Evolutionary conservation across 139 green algal genomes (phyloP).

Genomic region (Chlorokybus atmophyticus): DNA sequence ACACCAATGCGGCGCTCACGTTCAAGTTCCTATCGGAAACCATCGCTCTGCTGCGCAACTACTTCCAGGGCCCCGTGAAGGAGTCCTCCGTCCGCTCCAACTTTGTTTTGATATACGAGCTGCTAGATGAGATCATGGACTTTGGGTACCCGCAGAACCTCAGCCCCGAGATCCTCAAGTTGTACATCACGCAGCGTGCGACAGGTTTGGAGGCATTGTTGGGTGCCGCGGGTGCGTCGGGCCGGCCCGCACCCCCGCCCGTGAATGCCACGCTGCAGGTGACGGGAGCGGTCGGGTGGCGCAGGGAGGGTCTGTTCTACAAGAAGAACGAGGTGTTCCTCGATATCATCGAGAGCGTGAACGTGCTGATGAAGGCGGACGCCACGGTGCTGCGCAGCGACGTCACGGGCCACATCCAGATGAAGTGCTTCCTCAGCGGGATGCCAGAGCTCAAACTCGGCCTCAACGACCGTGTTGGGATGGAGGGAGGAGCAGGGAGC

Average conservation of each 20-base stretch:
- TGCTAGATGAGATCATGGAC: conserved; percentile 80
- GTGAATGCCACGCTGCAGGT: conserved; percentile 80
- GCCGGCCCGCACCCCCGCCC: too few relatives aligned
- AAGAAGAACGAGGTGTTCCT: conserved; percentile 96
- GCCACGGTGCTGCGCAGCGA: conserved; percentile 59
- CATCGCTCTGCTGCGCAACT: conserved; percentile 21
- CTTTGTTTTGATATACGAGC: conserved; percentile 95
- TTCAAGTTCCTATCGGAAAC: conserved; percentile 84
- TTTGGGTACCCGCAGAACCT: conserved; percentile 80
- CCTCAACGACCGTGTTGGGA: conserved; percentile 72
- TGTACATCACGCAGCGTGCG: conserved; percentile 86
- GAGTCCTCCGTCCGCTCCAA: conserved; percentile 73
- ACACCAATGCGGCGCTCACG: conserved; percentile 79
- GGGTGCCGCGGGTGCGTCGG: neutral
- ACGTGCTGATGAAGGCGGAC: conserved; percentile 56
- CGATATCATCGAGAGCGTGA: conserved; percentile 83
- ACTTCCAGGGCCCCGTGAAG: conserved; percentile 76
- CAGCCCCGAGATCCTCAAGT: conserved; percentile 70
- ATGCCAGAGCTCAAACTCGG: conserved; percentile 91
- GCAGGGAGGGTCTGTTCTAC: conserved; percentile 66
- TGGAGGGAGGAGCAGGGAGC: conserved; percentile 7
- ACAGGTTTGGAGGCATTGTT: neutral
- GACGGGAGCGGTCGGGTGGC: conserved; percentile 78
- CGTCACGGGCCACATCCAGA: conserved; percentile 66
- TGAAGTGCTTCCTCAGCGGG: conserved; percentile 83